Percentiles rank a stretch among this genome's conserved stretches.
phyloP scores from a whole-genome alignment of 2,329 filamentous ascomycete species.

The Exserohilum rostratum region DNA sequence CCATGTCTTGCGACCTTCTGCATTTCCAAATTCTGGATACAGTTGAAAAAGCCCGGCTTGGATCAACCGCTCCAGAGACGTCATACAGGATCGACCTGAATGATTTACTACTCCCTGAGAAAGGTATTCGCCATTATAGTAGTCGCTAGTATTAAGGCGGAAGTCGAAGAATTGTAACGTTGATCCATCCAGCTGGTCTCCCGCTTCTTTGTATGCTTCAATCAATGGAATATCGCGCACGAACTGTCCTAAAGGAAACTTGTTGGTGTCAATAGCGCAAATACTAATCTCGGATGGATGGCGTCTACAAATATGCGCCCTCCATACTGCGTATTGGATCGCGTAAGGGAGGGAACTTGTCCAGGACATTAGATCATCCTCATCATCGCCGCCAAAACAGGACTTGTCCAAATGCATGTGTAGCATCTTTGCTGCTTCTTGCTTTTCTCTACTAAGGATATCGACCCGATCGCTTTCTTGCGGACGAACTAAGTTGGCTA shows the following conservation, averaged over 20 bases:
- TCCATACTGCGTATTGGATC: not conserved
- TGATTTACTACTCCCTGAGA: not conserved
- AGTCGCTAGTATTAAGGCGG: not conserved
- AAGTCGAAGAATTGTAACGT: not conserved
- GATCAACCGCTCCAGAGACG: not conserved
- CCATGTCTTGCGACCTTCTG: not conserved
- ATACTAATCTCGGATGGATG: not conserved
- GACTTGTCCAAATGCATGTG: not conserved
- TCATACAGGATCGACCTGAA: not conserved
- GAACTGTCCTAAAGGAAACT: not conserved
- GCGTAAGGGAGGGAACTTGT: not conserved
- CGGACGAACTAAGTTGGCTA: not conserved
- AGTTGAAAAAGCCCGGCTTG: not conserved
- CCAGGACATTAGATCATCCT: not conserved
- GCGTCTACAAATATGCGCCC: not conserved
- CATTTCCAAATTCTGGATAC: not conserved
- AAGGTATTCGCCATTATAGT: not conserved
- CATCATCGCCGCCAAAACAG: not conserved
- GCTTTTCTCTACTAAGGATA: not conserved
- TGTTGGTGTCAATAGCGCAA: not conserved
- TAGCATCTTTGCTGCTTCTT: not conserved
- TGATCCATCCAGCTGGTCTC: not conserved
- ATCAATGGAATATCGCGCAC: not conserved
- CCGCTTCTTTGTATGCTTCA: not conserved
- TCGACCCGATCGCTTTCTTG: not conserved